Base-by-base conservation (phyloP, 768 basidiomycete genomes). In the Lactifluus piperatus region DNA sequence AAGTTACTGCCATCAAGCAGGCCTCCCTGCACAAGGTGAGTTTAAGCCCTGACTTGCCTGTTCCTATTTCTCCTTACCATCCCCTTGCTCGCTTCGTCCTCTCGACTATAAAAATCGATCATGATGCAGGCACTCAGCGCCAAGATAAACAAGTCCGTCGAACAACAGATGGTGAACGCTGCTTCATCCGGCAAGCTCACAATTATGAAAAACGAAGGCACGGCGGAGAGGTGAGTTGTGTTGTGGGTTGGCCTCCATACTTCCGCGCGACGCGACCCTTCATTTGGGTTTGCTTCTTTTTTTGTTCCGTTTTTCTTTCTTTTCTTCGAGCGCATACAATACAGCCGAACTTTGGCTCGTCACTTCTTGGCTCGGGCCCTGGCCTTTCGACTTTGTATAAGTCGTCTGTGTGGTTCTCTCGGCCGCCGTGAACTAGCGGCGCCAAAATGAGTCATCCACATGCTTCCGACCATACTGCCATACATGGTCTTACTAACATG, bases 141-240 rank as follows among this genome's bases (percentile, higher is more conserved):
- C 52, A 94, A 93, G 74, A 94, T 97, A 69, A 92, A 89, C 71
- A 85, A 83, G 70, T 90, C 88, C 22, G 94, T 97, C 66, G 94
- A 97, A 71, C 79, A 81, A 55, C 93, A 94, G 72, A 91, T 94
- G 84, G 88, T 91, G 13, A 75, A 83, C 50, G 92, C 92, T 7
- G 94, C 94, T 3, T 92, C 90, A 5, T 77, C 84, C 44, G 94
- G 94, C 39, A 92, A 91, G 70, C 77, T 97, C 62, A 91, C 91
- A 29, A 93, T 97, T 70, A 92, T 97, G 92, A 90, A 88, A 74
- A 81, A 85, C 61, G 71, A 74, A 14, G 76, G 71, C 20, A 69
- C 76, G 39, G 78, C 76, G 39, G 78, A 81, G 60, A 67, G 68
- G 72, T 74, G 60, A 26, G 71, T 64, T n/a, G n/a, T n/a, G n/a